Evolutionary conservation across 495 filamentous ascomycete genomes (phyloP), one percentile per base, ranked within the genome.

Genomic region (Hyaloscypha variabilis): DNA sequence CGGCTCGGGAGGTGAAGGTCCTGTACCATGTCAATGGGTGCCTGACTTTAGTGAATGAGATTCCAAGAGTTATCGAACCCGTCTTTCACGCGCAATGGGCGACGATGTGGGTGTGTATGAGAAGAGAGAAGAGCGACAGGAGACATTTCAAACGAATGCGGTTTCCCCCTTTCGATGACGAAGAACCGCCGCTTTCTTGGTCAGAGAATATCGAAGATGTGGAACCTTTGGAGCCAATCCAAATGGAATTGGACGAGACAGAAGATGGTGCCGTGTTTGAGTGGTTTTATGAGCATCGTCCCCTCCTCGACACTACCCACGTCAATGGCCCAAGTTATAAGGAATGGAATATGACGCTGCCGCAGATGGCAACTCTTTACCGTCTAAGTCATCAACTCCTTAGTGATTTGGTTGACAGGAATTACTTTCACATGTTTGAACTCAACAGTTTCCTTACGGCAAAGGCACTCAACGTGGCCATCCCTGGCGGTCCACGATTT

Each of bases 41-140:
- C 73, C 79, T 99, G 71, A 99, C 96, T 21, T 79, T 99, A 63
- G 96, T 99, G 61, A 99, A 99, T 73, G 96, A 99, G 80, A 93
- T 88, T 8, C 96, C 96, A 23, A 85, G 96, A 69, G 96, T 99
- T 55, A 98, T 99, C 73, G 95, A 98, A 78, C 96, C 96, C 2
- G 91, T 99, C 19, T 99, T 97, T 77, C 94, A 97, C 73, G 96
- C 96, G 65, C 96, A 99, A 77, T 99, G 96, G 96, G 94, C 95
- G 26, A 96, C 92, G 11, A 98, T 99, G 96, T 99, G 96, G 96
- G 91, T 97, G 67, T 91, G 87, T 57, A 99, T 99, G 96, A 87
- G 96, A 74, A 87, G 96, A 64, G 96, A 99, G 76, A 99, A 99
- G 83, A 94, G 92, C 71, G 96, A 98, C 74, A 81, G 96, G 69